These are phyloP conservation scores for Rostrohypoxylon terebratum DNA, from an alignment of 495 filamentous ascomycete genomes.

Conservation along the genomic window DNA sequence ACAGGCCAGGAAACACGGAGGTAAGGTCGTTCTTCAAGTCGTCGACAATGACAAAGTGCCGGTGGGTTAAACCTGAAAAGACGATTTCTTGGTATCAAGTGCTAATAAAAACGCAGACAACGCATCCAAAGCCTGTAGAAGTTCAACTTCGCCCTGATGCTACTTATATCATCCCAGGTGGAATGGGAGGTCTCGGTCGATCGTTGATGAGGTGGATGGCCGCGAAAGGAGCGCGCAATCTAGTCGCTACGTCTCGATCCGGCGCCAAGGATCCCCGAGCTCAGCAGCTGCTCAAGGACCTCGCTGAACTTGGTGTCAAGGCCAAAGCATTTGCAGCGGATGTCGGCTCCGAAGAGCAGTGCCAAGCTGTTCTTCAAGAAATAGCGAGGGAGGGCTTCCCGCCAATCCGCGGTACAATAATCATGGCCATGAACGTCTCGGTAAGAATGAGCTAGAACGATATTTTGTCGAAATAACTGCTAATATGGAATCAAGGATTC, in stretches of 20 bases:
- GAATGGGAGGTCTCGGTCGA: conserved; percentile 68
- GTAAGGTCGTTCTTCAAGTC: conserved; percentile 63
- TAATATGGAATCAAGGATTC: conserved; percentile 52
- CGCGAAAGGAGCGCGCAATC: conserved; percentile 61
- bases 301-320: conserved; percentile 36
- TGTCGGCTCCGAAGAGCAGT: conserved; percentile 44
- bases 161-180: conserved; percentile 66
- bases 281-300: conserved; percentile 38
- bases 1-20: conserved; percentile 62
- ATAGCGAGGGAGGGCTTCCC: conserved; percentile 52
- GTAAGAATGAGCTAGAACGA: conserved; percentile 51
- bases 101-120: conserved; percentile 24
- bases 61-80: conserved; percentile 23
- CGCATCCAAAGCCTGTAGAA: conserved; percentile 40
- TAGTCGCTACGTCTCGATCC: conserved; percentile 65
- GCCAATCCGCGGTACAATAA: conserved; percentile 62
- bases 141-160: conserved; percentile 49
- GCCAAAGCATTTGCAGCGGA: conserved; percentile 50
- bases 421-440: conserved; percentile 59
- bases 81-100: neutral
- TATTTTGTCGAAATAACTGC: conserved; percentile 18
- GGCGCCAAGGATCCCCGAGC: conserved; percentile 50
- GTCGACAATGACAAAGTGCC: conserved; percentile 47
- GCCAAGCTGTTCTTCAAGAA: conserved; percentile 32
- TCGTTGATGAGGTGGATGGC: conserved; percentile 64